phyloP scores from a whole-genome alignment of 148 eudicot genomes.

The Amaranthus palmeri region DNA sequence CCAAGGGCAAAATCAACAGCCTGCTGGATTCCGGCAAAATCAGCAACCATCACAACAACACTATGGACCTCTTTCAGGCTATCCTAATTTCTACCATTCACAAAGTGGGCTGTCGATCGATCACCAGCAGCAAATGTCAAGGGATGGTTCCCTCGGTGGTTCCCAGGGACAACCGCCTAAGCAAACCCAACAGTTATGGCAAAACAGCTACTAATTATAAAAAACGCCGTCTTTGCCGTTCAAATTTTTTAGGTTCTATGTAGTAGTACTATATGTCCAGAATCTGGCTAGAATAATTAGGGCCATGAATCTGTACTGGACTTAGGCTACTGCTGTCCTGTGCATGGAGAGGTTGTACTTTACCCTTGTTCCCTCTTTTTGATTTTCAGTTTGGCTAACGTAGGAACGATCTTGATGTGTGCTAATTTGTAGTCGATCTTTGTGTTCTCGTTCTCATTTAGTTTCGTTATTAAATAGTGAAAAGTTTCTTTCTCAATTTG shows the following conservation, averaged over 20 bases:
- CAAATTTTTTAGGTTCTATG: conserved; percentile 46
- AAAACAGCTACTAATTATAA: conserved; percentile 60
- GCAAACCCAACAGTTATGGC: conserved; percentile 79
- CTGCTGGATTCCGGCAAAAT: conserved; percentile 61
- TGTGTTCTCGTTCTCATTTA: conserved; percentile 7
- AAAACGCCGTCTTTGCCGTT: conserved; percentile 6
- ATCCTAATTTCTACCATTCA: conserved; percentile 71
- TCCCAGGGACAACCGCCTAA: conserved; percentile 68
- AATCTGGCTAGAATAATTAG: conserved; percentile 11
- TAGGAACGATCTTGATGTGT: conserved; percentile 38
- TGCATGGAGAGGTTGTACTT: conserved; percentile 35
- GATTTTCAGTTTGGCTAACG: conserved; percentile 41
- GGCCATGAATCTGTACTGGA: conserved; percentile 7
- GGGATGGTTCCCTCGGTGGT: conserved; percentile 59
- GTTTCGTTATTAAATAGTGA: conserved; percentile 20
- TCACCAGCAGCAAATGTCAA: conserved; percentile 70
- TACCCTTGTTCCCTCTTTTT: conserved; percentile 19
- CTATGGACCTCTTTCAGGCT: conserved; percentile 52
- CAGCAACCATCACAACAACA: conserved; percentile 62
- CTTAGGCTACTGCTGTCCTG: conserved; percentile 43
- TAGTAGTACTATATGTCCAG: conserved; percentile 20
- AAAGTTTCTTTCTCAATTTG: conserved; percentile 5
- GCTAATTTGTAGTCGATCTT: conserved; percentile 39
- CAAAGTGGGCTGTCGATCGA: conserved; percentile 63
- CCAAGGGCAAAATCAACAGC: conserved; percentile 67